Conservation (phyloP, 805 yeast genomes). For the Saturnispora silvae region DNA sequence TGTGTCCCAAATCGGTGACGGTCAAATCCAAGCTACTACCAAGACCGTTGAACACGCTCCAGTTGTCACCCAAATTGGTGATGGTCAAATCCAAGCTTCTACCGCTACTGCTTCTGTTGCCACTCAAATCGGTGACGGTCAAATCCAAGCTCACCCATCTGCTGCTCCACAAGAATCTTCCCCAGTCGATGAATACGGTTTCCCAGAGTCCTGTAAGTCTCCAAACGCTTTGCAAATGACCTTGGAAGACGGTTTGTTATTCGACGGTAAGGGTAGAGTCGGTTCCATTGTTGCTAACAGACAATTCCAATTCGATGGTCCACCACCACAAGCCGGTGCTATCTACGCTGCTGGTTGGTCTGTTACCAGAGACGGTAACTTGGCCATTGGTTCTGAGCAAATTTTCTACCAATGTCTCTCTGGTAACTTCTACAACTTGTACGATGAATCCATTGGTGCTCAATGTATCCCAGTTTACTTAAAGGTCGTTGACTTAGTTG, state of each 20-base stretch:
- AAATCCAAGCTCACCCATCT: constrained; percentile 25
- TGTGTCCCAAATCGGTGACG: constrained; percentile 48
- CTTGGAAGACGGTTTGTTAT: constrained; percentile 32
- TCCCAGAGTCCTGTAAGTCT: constrained; percentile 28
- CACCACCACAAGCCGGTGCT: constrained; percentile 54
- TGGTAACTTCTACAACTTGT: constrained; percentile 50
- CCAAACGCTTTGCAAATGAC: constrained; percentile 33
- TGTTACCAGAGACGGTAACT: constrained; percentile 33
- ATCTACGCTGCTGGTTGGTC: constrained; percentile 46
- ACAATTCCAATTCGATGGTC: constrained; percentile 59
- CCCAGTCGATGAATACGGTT: constrained; percentile 12
- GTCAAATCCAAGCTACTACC: constrained; percentile 32
- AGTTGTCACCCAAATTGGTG: constrained; percentile 47
- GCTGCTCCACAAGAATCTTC: constrained; percentile 23
- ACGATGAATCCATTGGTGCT: constrained; percentile 36
- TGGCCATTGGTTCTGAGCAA: constrained; percentile 40
- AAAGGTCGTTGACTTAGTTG: constrained; percentile 34
- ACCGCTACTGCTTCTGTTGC: constrained; percentile 27
- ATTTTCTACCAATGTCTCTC: constrained; percentile 45
- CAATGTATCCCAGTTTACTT: constrained; percentile 39
- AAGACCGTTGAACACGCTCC: constrained; percentile 21
- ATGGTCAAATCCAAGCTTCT: constrained; percentile 35
- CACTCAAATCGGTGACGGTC: constrained; percentile 23
- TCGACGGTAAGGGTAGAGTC: constrained; percentile 38
- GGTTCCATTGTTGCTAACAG: constrained; percentile 54